These are phyloP conservation scores for Asclepias syriaca DNA, from an alignment of 257 asterid species.

Conservation along the genomic window DNA sequence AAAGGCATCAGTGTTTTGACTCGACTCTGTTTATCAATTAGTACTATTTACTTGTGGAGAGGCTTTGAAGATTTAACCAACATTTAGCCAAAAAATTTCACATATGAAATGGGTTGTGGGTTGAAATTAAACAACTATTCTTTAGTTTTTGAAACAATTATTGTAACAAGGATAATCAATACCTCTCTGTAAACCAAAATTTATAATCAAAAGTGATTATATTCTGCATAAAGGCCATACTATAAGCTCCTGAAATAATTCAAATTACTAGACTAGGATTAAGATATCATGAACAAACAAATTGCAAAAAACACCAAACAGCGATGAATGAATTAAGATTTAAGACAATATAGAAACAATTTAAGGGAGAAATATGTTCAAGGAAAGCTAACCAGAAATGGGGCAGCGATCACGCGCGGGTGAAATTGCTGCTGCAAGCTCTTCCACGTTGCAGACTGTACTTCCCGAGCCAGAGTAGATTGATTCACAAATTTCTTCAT, in stretches of 20 bases:
- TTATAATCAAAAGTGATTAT: background rate
- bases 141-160: too few relatives aligned
- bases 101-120: too few relatives aligned
- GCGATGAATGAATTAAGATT: background rate
- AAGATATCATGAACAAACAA: background rate
- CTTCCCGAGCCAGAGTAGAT: background rate
- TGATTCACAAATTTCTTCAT: background rate
- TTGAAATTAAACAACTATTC: too few relatives aligned
- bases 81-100: too few relatives aligned
- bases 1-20: background rate
- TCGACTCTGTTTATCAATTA: too few relatives aligned
- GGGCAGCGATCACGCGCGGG: background rate
- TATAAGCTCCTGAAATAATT: background rate
- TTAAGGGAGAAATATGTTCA: background rate
- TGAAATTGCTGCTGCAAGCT: slow-evolving; percentile 7
- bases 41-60: too few relatives aligned
- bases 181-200: too few relatives aligned
- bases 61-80: too few relatives aligned
- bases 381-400: slow-evolving; percentile 5
- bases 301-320: background rate
- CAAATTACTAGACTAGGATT: background rate
- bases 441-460: background rate
- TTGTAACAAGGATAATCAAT: too few relatives aligned
- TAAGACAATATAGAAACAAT: background rate
- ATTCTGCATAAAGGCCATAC: background rate